Conservation (phyloP, 495 filamentous ascomycete species). For the Trichoderma erinaceum region DNA sequence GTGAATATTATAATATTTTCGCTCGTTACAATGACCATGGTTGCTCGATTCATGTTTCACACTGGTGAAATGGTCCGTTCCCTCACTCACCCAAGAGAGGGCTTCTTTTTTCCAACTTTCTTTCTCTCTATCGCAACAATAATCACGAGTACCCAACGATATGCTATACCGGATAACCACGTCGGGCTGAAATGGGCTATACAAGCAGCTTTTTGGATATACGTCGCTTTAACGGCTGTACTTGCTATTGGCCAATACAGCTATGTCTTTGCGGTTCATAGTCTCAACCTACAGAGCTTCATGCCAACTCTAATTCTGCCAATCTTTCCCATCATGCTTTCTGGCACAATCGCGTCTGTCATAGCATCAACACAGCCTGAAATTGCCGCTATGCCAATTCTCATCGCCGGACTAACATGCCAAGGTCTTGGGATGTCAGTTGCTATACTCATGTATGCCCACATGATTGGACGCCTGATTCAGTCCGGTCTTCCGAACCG, state of each 20-base stretch:
- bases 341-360: conserved; percentile 43
- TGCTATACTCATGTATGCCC: conserved; percentile 47
- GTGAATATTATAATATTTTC: conserved; percentile 57
- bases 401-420: conserved; percentile 43
- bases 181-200: conserved; percentile 37
- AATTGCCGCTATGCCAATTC: conserved; percentile 36
- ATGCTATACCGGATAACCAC: conserved; percentile 45
- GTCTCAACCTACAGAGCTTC: conserved; percentile 33
- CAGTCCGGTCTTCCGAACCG: conserved; percentile 47
- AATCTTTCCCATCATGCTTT: conserved; percentile 49
- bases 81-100: conserved; percentile 55
- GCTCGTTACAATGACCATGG: conserved; percentile 45
- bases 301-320: conserved; percentile 54
- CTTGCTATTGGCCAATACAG: conserved; percentile 46
- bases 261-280: conserved; percentile 43
- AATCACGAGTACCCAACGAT: conserved; percentile 51
- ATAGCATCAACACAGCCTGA: conserved; percentile 39
- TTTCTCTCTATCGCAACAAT: conserved; percentile 59
- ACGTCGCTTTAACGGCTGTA: conserved; percentile 36
- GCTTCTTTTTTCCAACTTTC: conserved; percentile 63
- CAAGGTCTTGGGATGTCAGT: conserved; percentile 49
- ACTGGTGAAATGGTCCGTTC: conserved; percentile 47
- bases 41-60: conserved; percentile 51
- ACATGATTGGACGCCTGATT: conserved; percentile 55
- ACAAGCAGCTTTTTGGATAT: conserved; percentile 48